phyloP scores from a whole-genome alignment of 2,329 filamentous ascomycete species.

The Talaromyces atroroseus region DNA sequence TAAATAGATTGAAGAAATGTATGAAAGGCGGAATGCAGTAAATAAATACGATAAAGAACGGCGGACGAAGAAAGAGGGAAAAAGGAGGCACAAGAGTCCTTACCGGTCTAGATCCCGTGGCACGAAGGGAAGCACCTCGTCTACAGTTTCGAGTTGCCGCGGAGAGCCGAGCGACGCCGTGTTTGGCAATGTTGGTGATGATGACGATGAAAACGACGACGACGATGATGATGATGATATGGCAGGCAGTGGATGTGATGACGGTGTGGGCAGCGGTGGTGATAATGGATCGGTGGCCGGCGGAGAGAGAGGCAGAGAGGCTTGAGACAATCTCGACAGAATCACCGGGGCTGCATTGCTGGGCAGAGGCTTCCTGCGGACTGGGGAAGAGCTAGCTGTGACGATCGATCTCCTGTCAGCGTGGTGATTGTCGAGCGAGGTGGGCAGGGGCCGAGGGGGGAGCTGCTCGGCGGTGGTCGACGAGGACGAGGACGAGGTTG shows the following conservation, averaged over 20 bases:
- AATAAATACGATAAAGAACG: background rate
- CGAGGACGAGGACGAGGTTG: background rate
- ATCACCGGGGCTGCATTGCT: constrained; percentile 45
- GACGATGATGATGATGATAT: no score
- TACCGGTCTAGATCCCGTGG: constrained; percentile 17
- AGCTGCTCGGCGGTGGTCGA: background rate
- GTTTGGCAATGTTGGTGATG: constrained; percentile 1
- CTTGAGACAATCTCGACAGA: constrained; percentile 20
- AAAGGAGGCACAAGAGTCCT: background rate
- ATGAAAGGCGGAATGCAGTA: background rate
- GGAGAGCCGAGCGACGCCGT: constrained; percentile 1
- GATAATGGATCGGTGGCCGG: background rate
- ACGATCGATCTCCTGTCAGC: constrained; percentile 23
- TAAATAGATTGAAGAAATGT: background rate
- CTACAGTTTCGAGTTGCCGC: constrained; percentile 12
- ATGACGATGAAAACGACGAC: background rate
- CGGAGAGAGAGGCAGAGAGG: background rate
- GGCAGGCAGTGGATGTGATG: constrained; percentile 18
- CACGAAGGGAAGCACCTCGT: constrained; percentile 14
- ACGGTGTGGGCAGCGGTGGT: background rate
- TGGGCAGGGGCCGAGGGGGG: constrained; percentile 5
- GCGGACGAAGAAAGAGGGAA: background rate
- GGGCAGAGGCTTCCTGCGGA: constrained; percentile 53
- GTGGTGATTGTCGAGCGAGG: background rate
- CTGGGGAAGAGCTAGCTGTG: constrained; percentile 38